Percentiles rank a stretch among this genome's conserved stretches.
Conservation (phyloP, 164 flowering plant genomes). For the Sedum album region DNA sequence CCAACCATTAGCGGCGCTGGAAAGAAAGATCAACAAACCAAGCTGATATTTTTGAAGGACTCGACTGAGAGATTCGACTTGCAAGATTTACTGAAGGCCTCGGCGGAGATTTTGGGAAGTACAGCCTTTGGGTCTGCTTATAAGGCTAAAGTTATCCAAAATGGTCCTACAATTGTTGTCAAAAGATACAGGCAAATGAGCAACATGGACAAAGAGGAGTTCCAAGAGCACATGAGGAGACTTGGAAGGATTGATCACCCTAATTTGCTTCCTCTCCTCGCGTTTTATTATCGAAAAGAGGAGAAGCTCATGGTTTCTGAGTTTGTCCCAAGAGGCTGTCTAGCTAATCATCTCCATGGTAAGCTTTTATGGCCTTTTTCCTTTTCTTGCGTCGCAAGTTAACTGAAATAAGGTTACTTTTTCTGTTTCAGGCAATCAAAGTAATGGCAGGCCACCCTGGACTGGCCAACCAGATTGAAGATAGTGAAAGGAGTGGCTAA, state of each 20-base stretch:
- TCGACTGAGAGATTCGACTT: slow-evolving; percentile 51
- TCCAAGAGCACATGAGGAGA: slow-evolving; percentile 84
- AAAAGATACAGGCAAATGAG: slow-evolving; percentile 84
- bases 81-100: slow-evolving; percentile 65
- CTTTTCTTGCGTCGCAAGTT: neutral
- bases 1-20: neutral
- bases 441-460: slow-evolving; percentile 31
- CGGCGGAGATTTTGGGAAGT: slow-evolving; percentile 76
- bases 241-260: slow-evolving; percentile 58
- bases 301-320: slow-evolving; percentile 75
- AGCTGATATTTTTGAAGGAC: slow-evolving; percentile 47
- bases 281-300: slow-evolving; percentile 69
- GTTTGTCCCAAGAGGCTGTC: slow-evolving; percentile 50
- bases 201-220: slow-evolving; percentile 61
- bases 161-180: slow-evolving; percentile 59
- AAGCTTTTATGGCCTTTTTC: neutral
- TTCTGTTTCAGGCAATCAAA: slow-evolving; percentile 10
- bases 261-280: slow-evolving; percentile 64
- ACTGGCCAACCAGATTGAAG: slow-evolving; percentile 59
- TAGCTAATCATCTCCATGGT: slow-evolving; percentile 72
- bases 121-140: slow-evolving; percentile 71
- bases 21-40: slow-evolving; percentile 17
- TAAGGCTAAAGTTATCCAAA: slow-evolving; percentile 41
- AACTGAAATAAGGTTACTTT: neutral
- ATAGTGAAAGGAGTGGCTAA: slow-evolving; percentile 66